Evolutionary conservation across 2,329 filamentous ascomycete species (phyloP).

Genomic region (Elsinoe australis): DNA sequence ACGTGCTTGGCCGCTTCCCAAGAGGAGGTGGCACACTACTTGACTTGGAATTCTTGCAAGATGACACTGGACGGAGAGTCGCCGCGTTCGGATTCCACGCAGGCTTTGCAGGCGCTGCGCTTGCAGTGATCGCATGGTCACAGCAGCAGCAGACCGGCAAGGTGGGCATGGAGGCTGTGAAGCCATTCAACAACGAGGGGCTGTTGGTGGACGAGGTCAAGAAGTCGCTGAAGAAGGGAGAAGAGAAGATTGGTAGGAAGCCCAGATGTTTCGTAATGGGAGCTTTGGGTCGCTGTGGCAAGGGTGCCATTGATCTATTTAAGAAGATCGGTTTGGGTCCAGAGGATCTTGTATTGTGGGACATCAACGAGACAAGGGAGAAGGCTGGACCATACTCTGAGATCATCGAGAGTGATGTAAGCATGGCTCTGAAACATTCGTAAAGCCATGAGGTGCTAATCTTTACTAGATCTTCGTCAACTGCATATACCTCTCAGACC

Average conservation of each 20-base stretch:
- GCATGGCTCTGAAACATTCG: conserved; percentile 17
- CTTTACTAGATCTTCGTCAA: conserved; percentile 60
- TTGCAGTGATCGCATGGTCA: conserved; percentile 71
- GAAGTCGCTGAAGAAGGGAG: conserved; percentile 58
- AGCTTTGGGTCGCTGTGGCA: conserved; percentile 67
- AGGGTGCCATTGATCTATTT: conserved; percentile 74
- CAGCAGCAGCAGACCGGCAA: conserved; percentile 67
- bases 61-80: conserved; percentile 62
- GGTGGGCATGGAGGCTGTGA: conserved; percentile 58
- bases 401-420: conserved; percentile 35
- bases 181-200: conserved; percentile 65
- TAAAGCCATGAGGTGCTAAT: conserved; percentile 62
- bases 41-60: conserved; percentile 79
- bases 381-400: conserved; percentile 40
- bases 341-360: conserved; percentile 63
- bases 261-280: conserved; percentile 80
- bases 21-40: conserved; percentile 68
- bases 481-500: conserved; percentile 76
- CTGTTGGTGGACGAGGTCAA: conserved; percentile 68
- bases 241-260: conserved; percentile 57
- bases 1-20: conserved; percentile 70
- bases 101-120: conserved; percentile 58
- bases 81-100: conserved; percentile 65
- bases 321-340: conserved; percentile 63
- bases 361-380: conserved; percentile 70